These are phyloP conservation scores for Aspergillus texensis DNA, from an alignment of 2,329 filamentous ascomycete genomes.

Conservation along the genomic window DNA sequence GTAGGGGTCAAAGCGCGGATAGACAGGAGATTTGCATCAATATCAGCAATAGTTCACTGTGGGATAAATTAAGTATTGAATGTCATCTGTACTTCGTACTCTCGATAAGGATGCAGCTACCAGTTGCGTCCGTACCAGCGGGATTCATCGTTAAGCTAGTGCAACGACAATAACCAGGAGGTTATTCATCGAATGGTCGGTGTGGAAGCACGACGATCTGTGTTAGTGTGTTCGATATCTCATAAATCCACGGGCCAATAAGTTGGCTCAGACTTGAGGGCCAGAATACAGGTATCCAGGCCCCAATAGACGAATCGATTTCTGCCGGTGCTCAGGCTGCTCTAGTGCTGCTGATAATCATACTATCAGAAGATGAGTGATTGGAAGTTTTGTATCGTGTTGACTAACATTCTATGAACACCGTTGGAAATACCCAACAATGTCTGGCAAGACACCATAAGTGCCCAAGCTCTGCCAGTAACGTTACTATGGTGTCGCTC, in stretches of 20 bases:
- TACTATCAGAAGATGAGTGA: neutral
- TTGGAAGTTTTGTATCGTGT: neutral
- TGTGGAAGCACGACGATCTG: conserved; percentile 16
- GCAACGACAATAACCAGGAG: neutral
- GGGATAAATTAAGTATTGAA: conserved; percentile 15
- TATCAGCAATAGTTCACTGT: conserved; percentile 16
- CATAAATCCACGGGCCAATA: conserved; percentile 12
- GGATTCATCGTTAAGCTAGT: neutral
- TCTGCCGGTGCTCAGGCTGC: conserved; percentile 8
- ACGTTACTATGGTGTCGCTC: neutral
- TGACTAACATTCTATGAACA: neutral
- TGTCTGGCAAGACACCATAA: neutral
- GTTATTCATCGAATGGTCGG: conserved; percentile 21
- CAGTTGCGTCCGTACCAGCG: neutral
- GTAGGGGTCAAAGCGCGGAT: neutral
- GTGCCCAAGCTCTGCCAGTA: conserved; percentile 1
- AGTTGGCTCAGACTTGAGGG: neutral
- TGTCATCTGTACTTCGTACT: neutral
- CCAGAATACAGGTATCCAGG: conserved; percentile 4
- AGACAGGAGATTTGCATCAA: conserved; percentile 9
- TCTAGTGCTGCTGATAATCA: neutral
- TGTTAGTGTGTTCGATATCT: conserved; percentile 13
- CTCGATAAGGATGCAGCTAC: neutral
- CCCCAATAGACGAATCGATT: conserved; percentile 16
- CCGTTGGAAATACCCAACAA: neutral